A percentile compares a stretch with the other conserved stretches of the same genome.
These are phyloP conservation scores for Pythium rishiriense DNA, from an alignment of 352 stramenopile genomes.

Conservation along the genomic window DNA sequence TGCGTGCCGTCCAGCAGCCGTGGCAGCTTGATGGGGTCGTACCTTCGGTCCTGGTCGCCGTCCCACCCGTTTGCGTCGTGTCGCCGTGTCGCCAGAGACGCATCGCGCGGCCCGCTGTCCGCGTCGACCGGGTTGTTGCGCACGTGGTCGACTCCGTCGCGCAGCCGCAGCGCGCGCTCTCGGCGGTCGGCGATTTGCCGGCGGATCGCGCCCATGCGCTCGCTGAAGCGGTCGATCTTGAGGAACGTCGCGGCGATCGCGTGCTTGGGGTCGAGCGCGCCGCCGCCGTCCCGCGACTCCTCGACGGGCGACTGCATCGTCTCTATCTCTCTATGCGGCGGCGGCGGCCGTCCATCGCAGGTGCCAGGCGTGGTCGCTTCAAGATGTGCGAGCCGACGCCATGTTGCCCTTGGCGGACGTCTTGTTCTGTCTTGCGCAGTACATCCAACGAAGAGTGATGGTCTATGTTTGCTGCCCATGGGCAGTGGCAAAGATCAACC, in stretches of 20 bases:
- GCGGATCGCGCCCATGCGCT: slow-evolving; percentile 46
- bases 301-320: neutral
- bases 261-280: slow-evolving; percentile 19
- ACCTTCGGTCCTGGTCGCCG: neutral
- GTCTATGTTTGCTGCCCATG: neutral
- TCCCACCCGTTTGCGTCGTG: neutral
- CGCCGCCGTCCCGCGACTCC: neutral
- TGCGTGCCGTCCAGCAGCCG: slow-evolving; percentile 13
- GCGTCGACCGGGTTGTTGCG: slow-evolving; percentile 9
- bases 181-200: slow-evolving; percentile 33
- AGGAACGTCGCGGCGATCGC: slow-evolving; percentile 31
- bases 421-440: slow-evolving; percentile 20
- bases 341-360: no score
- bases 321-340: no score
- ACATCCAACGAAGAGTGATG: neutral
- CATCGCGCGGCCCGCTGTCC: neutral
- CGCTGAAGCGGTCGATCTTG: slow-evolving; percentile 50
- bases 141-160: neutral
- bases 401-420: no score
- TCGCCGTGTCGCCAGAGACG: neutral
- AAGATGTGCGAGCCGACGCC: no score
- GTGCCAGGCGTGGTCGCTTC: no score
- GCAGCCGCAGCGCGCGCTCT: slow-evolving; percentile 5
- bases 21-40: slow-evolving; percentile 22
- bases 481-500: no score